A percentile compares a stretch with the other conserved stretches of the same genome.
These are phyloP conservation scores for Solanum chiquidenum DNA, from an alignment of 257 asterid genomes.

Conservation along the genomic window DNA sequence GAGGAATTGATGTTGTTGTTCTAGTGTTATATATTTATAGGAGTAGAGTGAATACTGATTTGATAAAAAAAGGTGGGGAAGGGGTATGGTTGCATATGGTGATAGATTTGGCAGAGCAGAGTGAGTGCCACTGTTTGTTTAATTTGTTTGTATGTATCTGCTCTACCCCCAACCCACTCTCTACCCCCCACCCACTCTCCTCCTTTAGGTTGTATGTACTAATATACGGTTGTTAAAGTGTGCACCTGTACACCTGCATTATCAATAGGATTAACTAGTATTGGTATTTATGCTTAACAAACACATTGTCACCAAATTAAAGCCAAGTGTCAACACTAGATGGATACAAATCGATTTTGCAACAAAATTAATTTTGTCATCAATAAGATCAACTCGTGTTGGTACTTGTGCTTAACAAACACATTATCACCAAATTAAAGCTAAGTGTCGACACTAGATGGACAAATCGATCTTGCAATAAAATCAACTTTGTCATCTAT, in stretches of 20 bases:
- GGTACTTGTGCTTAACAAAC: neutral
- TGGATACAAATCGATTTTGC: neutral
- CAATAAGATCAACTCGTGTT: neutral
- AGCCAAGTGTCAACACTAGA: too few species aligned
- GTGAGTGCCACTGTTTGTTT: neutral
- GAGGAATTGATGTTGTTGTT: too few species aligned
- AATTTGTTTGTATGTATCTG: neutral
- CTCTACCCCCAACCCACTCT: neutral
- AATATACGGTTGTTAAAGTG: neutral
- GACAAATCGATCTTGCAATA: neutral
- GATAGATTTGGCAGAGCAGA: neutral
- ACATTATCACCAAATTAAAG: neutral
- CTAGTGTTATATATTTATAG: too few species aligned
- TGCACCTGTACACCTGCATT: neutral
- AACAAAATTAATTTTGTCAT: neutral
- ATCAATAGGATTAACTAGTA: neutral
- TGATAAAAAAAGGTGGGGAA: neutral
- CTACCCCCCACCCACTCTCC: neutral
- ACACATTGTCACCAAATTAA: neutral
- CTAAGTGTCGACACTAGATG: neutral
- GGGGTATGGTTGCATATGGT: neutral
- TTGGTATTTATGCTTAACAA: neutral
- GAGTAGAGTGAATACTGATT: neutral
- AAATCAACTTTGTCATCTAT: neutral
- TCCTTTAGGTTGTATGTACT: neutral